Conservation (phyloP, 2,329 filamentous ascomycete species). For the Lanzia echinophila region DNA sequence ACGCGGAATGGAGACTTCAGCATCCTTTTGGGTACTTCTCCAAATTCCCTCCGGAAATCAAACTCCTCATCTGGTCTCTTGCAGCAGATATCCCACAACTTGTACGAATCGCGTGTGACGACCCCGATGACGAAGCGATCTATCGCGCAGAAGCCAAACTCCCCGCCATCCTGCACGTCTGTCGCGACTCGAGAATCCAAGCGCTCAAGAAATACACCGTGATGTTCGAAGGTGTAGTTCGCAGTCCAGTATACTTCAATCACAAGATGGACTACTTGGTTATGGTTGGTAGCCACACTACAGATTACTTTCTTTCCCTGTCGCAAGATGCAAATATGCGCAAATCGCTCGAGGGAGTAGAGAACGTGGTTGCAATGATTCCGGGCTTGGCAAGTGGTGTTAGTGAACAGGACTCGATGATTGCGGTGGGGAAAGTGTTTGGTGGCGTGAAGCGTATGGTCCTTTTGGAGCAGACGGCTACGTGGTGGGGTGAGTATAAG, state of each 20-base stretch:
- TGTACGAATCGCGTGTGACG: not conserved
- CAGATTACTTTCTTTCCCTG: not conserved
- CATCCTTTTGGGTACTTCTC: not conserved
- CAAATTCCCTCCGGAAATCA: not conserved
- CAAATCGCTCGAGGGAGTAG: not conserved
- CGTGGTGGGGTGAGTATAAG: constrained; percentile 6
- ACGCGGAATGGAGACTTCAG: not conserved
- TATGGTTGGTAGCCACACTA: not conserved
- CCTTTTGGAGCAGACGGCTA: not conserved
- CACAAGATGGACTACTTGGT: not conserved
- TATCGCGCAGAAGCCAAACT: not conserved
- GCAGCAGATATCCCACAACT: not conserved
- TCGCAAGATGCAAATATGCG: not conserved
- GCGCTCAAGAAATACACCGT: constrained; percentile 1
- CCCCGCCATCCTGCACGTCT: not conserved
- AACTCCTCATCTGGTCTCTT: not conserved
- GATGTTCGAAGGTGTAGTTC: not conserved
- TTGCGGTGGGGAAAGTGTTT: not conserved
- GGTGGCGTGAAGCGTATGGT: not conserved
- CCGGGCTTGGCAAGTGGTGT: not conserved
- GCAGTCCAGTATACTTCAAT: constrained; percentile 4
- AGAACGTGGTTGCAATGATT: constrained; percentile 1
- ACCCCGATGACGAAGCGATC: not conserved
- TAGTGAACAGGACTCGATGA: not conserved
- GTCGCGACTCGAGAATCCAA: not conserved